Evolutionary conservation across 2,329 filamentous ascomycete species (phyloP).

Genomic region (Bertia moriformis): DNA sequence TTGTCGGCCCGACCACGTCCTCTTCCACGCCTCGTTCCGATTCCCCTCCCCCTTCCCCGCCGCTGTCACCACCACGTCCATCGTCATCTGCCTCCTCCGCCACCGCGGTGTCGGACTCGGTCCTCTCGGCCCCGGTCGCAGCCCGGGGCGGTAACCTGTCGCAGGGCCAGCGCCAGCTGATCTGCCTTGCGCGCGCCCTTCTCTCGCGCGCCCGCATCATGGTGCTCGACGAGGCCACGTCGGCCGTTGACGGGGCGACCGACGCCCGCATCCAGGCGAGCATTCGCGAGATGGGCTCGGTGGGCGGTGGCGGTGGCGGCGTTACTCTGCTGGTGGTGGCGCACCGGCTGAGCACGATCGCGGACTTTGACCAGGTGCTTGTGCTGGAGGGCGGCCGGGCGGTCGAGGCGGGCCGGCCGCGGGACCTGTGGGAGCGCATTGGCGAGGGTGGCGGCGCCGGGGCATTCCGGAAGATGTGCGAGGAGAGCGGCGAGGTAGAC

Average conservation of each 20-base stretch:
- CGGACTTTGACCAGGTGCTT: constrained; percentile 33
- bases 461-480: constrained; percentile 24
- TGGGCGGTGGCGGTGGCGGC: constrained; percentile 26
- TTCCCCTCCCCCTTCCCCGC: constrained; percentile 1
- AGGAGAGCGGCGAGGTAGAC: constrained; percentile 41
- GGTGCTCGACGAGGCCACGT: constrained; percentile 25
- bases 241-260: constrained; percentile 38
- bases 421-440: constrained; percentile 20
- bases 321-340: constrained; percentile 40
- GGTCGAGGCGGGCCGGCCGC: constrained; percentile 24
- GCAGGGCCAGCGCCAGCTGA: constrained; percentile 31
- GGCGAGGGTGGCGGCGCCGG: constrained; percentile 14
- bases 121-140: constrained; percentile 14
- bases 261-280: constrained; percentile 41
- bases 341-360: constrained; percentile 31
- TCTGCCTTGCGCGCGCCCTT: constrained; percentile 29
- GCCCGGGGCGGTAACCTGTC: constrained; percentile 20
- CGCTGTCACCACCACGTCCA: too few relatives aligned
- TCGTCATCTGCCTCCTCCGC: neutral
- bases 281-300: constrained; percentile 32
- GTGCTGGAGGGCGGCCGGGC: constrained; percentile 32
- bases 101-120: neutral
- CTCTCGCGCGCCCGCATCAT: constrained; percentile 23
- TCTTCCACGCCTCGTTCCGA: constrained; percentile 11
- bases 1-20: constrained; percentile 26